phyloP scores from a whole-genome alignment of 2,329 filamentous ascomycete species.

The Fusarium nisikadoi region DNA sequence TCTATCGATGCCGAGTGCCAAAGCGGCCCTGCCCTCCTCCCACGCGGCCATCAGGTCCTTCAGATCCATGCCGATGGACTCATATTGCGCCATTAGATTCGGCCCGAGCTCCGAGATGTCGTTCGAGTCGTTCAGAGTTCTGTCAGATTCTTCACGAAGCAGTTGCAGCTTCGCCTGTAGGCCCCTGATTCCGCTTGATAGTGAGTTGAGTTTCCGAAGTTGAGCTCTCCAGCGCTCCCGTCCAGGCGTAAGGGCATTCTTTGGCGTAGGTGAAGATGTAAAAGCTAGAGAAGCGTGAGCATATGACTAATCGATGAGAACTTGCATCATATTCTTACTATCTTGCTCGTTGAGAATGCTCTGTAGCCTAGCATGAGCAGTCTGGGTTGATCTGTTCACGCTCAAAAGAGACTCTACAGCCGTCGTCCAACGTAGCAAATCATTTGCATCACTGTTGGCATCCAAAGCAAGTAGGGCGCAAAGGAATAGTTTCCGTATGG shows the following conservation, averaged over 20 bases:
- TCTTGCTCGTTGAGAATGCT: constrained; percentile 82
- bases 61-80: constrained; percentile 90
- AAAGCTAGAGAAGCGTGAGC: constrained; percentile 56
- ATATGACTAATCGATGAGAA: background rate
- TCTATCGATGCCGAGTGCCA: constrained; percentile 83
- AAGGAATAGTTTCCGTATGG: constrained; percentile 83
- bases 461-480: constrained; percentile 91
- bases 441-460: constrained; percentile 79
- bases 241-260: constrained; percentile 72
- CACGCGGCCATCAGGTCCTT: constrained; percentile 83
- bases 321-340: constrained; percentile 60
- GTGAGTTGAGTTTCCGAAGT: constrained; percentile 84
- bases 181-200: constrained; percentile 90
- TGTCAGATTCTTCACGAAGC: constrained; percentile 87
- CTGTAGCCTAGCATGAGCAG: constrained; percentile 73
- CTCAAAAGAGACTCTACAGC: constrained; percentile 79
- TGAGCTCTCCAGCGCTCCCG: constrained; percentile 87
- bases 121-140: constrained; percentile 77
- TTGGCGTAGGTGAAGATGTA: constrained; percentile 65
- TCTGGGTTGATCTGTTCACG: constrained; percentile 69
- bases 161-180: constrained; percentile 95
- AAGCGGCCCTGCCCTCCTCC: constrained; percentile 86
- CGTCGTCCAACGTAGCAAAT: constrained; percentile 81
- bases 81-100: constrained; percentile 87
- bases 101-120: constrained; percentile 81